Evolutionary conservation across 2,329 filamentous ascomycete species (phyloP), one percentile per base, ranked within the genome.

Genomic region (Fusarium sp.): DNA sequence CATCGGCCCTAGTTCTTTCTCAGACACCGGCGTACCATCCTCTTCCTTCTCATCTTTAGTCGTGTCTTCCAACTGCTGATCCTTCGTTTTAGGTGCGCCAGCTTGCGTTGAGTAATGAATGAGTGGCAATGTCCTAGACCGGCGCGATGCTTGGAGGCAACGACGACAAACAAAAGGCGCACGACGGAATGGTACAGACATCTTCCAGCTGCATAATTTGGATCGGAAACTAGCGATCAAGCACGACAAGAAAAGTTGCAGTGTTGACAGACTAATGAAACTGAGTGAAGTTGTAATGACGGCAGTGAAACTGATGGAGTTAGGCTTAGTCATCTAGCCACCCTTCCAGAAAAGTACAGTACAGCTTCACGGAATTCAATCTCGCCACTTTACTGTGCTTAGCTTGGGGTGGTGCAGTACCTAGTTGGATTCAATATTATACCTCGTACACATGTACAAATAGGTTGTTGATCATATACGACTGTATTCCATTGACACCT

Each of bases 1-100:
- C 85, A 91, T 84, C 25, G 85, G 79, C 1, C 86, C 85, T 6
- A 62, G 67, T 47, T 79, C 76, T 13, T 68, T 75, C 9, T 29
- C 27, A 4, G 53, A 16, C 2, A 5, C 12, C 1, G 18, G 4
- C 9, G 29, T 18, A 56, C 46, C 16, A 18, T 4, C 22, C 15
- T 44, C 30, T 58, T 3, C 2, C 6, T 67, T 25, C 10, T 44
- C 32, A 15, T 61, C 51, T n/a, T 62, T 45, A 6, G 24, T 15
- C 7, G 48, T 38, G 2, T 51, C 51, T 12, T 65, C 49, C 16
- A 48, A 52, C 20, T 58, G 62, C 52, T 57, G 32, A 8, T 40
- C 13, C 27, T 64, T 27, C 15, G 59, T 46, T 27, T 71, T 51
- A 15, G 53, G 18, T 18, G 55, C 41, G 20, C 52, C 44, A 40